Base-by-base conservation (phyloP, 768 basidiomycete genomes). In the Steccherinum ochraceum region DNA sequence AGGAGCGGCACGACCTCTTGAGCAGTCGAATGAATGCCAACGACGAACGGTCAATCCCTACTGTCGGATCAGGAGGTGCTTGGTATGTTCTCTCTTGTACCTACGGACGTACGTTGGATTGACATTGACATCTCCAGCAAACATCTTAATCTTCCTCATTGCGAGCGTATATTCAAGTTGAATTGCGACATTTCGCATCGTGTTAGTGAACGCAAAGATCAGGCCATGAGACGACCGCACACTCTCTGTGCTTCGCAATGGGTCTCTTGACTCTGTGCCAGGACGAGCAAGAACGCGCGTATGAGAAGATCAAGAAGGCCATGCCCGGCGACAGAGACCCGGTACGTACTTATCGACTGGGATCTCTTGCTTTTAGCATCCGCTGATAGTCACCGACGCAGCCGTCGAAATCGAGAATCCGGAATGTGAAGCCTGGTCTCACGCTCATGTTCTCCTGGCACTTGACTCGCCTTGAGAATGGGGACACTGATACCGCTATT, bases 11-110 rank as follows among this genome's bases (percentile, higher is more conserved):
- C 49, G 80, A 83, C 61, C 64, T 82, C 13, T 76, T 83, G 58
- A 75, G 66, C 56, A 75, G 70, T 56, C 66, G 81, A 19, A 61
- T 82, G 35, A 70, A 71, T 52, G 77, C 78, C 5, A 81, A 76
- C 58, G 70, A 73, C 50, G 65, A 67, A 64, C 18, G 61, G 53
- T 3, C 55, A 57, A 13, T 50, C 59, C n/a, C 67, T 64, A 53
- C 57, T 78, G 45, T 67, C 66, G 5, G 76, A 78, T 41, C 61
- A 58, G n/a, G 78, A 80, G 55, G 61, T 80, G 3, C 67, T 66
- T 4, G 68, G 69, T 69, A 46, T 4, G 58, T 40, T 12, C 27
- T 52, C 12, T 12, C 10, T 21, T 16, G 24, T 11, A n/a, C 35
- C 12, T 12, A 16, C 7, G 19, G 46, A 20, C 7, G 35, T 7